Evolutionary conservation across 352 stramenopile species (phyloP).

Genomic region (Globisporangium recalcitrans): DNA sequence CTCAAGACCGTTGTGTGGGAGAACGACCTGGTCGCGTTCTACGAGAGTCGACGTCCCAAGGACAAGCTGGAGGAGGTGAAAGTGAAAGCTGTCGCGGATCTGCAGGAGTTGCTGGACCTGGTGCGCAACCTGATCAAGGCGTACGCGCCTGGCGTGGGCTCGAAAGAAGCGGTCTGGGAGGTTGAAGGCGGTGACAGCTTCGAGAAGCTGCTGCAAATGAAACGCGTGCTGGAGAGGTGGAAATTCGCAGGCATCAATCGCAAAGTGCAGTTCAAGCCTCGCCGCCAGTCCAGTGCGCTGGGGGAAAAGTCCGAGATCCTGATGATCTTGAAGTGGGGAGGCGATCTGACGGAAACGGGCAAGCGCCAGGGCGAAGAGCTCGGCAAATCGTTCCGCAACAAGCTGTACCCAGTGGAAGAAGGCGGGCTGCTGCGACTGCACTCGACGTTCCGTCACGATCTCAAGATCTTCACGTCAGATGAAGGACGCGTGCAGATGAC

Average conservation of each 20-base stretch:
- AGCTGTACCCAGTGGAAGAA: conserved; percentile 86
- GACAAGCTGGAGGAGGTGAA: conserved; percentile 84
- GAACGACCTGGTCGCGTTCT: conserved; percentile 80
- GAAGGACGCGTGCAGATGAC: conserved; percentile 99
- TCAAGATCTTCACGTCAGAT: conserved; percentile 99
- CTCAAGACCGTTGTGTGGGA: conserved; percentile 92
- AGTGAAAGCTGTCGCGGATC: conserved; percentile 72
- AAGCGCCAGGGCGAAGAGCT: conserved; percentile 95
- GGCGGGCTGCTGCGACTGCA: conserved; percentile 96
- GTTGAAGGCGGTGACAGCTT: conserved; percentile 83
- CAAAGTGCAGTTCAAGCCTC: conserved; percentile 91
- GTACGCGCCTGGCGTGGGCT: conserved; percentile 71
- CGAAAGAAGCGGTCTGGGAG: conserved; percentile 84
- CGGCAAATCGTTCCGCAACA: conserved; percentile 89
- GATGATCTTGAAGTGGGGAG: conserved; percentile 99
- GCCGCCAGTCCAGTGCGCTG: conserved; percentile 37
- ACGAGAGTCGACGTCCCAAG: conserved; percentile 57
- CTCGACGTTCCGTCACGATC: conserved; percentile 98
- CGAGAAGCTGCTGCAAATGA: conserved; percentile 94
- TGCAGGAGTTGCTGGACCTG: conserved; percentile 79
- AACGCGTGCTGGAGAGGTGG: conserved; percentile 95
- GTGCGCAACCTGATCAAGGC: conserved; percentile 78
- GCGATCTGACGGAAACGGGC: conserved; percentile 97
- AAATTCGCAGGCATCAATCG: conserved; percentile 97
- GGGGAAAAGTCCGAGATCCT: conserved; percentile 87